These are phyloP conservation scores for Cryoendolithus antarcticus DNA, from an alignment of 2,329 filamentous ascomycete species.

Conservation along the genomic window DNA sequence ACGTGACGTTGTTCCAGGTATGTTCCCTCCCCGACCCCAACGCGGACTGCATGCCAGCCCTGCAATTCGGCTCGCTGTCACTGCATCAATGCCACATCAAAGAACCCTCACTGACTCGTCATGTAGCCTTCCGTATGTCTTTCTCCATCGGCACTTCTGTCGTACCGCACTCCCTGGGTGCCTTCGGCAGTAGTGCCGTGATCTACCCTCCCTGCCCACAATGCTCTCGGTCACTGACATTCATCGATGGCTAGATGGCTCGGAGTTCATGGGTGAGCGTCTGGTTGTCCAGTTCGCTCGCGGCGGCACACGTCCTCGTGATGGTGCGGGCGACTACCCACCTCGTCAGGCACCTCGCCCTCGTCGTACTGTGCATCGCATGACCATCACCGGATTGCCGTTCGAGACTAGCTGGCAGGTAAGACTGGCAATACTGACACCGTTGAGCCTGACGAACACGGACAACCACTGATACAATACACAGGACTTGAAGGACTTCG, in stretches of 20 bases:
- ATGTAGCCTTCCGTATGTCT: constrained; percentile 42
- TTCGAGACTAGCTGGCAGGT: constrained; percentile 99
- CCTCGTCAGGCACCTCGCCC: constrained; percentile 62
- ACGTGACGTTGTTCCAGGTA: constrained; percentile 95
- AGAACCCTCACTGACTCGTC: constrained; percentile 7
- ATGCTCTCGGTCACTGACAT: constrained; percentile 20
- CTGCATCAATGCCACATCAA: no score
- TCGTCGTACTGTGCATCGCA: constrained; percentile 86
- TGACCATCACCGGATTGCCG: constrained; percentile 95
- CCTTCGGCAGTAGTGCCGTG: background rate
- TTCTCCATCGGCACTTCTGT: constrained; percentile 8
- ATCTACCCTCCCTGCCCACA: constrained; percentile 2
- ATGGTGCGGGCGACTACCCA: constrained; percentile 41
- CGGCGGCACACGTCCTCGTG: constrained; percentile 57
- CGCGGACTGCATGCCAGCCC: constrained; percentile 12
- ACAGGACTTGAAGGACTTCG: constrained; percentile 99
- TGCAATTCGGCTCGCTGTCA: no score
- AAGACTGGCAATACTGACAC: background rate
- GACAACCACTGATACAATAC: constrained; percentile 22
- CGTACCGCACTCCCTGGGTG: background rate
- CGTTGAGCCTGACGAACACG: constrained; percentile 2
- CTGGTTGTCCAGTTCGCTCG: constrained; percentile 97
- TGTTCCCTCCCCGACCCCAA: constrained; percentile 23
- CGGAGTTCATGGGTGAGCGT: constrained; percentile 94
- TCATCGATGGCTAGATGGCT: constrained; percentile 57